A percentile compares a stretch with the other conserved stretches of the same genome.
These are phyloP conservation scores for Taiozyma sp. DNA, from an alignment of 1,139 yeast genomes.

Conservation along the genomic window DNA sequence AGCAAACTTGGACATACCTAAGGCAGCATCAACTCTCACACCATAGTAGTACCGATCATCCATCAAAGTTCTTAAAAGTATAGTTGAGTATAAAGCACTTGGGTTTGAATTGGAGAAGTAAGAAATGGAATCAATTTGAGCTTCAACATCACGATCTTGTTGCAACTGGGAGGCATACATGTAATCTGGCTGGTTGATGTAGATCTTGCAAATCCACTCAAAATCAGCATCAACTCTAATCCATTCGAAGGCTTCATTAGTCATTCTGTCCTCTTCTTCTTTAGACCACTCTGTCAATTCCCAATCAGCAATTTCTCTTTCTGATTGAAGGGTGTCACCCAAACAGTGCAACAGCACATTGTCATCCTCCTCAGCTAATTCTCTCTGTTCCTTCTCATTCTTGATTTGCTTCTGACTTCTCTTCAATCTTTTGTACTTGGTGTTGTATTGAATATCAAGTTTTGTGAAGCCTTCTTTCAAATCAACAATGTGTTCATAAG, in stretches of 20 bases:
- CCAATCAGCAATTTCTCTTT: constrained; percentile 68
- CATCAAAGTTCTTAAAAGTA: constrained; percentile 74
- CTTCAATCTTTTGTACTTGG: constrained; percentile 74
- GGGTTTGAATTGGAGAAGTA: constrained; percentile 56
- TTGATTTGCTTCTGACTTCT: constrained; percentile 53
- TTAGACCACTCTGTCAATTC: constrained; percentile 66
- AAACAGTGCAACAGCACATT: constrained; percentile 53
- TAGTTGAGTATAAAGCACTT: constrained; percentile 66
- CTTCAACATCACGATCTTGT: constrained; percentile 95
- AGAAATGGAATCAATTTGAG: constrained; percentile 80
- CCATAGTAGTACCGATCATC: constrained; percentile 89
- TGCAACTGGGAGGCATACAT: constrained; percentile 94
- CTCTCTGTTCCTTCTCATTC: constrained; percentile 29
- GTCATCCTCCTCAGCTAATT: constrained; percentile 29
- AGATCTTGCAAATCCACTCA: constrained; percentile 88
- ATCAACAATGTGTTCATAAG: constrained; percentile 95
- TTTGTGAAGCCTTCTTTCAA: constrained; percentile 81
- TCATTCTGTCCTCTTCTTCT: constrained; percentile 63
- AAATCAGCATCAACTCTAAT: constrained; percentile 93
- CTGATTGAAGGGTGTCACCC: constrained; percentile 71
- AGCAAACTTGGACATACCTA: constrained; percentile 67
- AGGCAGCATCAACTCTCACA: constrained; percentile 82
- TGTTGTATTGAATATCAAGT: constrained; percentile 90
- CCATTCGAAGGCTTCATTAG: constrained; percentile 96
- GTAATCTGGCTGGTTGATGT: constrained; percentile 87